Base-by-base conservation (phyloP, 1,284 basidiomycete genomes). In the Neolentinus lepideus region DNA sequence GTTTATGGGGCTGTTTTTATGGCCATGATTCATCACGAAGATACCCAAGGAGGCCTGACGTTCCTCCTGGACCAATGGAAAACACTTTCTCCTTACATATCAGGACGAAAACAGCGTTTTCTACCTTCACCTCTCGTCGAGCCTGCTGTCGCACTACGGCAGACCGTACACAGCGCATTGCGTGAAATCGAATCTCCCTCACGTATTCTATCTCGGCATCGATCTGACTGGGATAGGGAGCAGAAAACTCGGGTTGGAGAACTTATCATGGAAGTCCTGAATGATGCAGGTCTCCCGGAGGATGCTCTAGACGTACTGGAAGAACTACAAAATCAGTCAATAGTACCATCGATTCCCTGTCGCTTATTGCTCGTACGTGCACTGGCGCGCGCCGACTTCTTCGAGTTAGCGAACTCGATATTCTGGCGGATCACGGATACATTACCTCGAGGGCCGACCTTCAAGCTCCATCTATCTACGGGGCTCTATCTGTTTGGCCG, bases 401-500 rank as follows among this genome's bases (percentile, higher is more conserved):
- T 76, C 58, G 66, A 70, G 46, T 64, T 68, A 2, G 85, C 84
- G 10, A 73, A 75, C 56, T 62, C 66, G 10, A 60, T 85, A 22
- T 82, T 67, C 33, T 54, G 59, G 33, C 55, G 60, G 6, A 53
- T 69, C 19, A 56, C 60, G 29, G 55, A 35, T 12, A 53, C 43
- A 33, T 43, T 43, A 43, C 47, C 55, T 38, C 53, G 59, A 36
- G 59, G 62, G 26, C 56, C 55, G 29, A 33, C 57, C 29, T 60
- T 64, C 53, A 65, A 65, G 26, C 62, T 60, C n/a, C 73, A 75
- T 59, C 63, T 74, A 27, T 69, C 72, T 27, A 73, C 73, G 10
- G 83, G 79, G 9, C 69, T 88, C 8, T 71, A 75, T 63, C 66
- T 87, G 14, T 73, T 73, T 61, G 71, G 80, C 10, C 74, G 74